These are phyloP conservation scores for Aurantiochytrium sp. DNA, from an alignment of 108 stramenopile genomes.

Conservation along the genomic window DNA sequence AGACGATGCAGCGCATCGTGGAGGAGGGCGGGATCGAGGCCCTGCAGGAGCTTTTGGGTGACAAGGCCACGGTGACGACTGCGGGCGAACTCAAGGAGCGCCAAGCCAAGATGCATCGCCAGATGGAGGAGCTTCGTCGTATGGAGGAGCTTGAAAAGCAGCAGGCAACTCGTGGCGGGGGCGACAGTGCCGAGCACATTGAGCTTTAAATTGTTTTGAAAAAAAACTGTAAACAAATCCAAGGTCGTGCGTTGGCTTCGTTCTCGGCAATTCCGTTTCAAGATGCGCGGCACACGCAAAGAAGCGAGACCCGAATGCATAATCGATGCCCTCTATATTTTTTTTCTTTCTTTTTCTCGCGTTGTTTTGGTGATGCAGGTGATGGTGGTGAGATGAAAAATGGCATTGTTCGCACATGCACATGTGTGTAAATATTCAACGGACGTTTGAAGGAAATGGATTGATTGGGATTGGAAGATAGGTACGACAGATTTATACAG, in stretches of 20 bases:
- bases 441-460: too few relatives aligned
- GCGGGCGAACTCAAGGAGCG: neutral
- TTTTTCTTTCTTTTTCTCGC: too few relatives aligned
- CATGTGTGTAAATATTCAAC: too few relatives aligned
- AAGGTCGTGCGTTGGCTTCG: neutral
- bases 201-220: neutral
- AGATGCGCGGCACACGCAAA: too few relatives aligned
- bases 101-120: neutral
- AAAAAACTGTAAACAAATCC: neutral
- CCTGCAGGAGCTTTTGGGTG: neutral
- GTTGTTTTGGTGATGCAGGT: too few relatives aligned
- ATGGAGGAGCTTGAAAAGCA: neutral
- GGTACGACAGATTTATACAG: too few relatives aligned
- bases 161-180: neutral
- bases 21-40: neutral
- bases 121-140: neutral
- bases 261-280: neutral
- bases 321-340: too few relatives aligned
- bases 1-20: neutral
- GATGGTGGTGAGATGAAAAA: too few relatives aligned
- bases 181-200: neutral
- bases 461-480: too few relatives aligned
- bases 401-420: too few relatives aligned
- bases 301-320: too few relatives aligned
- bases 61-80: constrained; percentile 2